phyloP scores from a whole-genome alignment of 768 basidiomycete species.

The Boletus fagicola region DNA sequence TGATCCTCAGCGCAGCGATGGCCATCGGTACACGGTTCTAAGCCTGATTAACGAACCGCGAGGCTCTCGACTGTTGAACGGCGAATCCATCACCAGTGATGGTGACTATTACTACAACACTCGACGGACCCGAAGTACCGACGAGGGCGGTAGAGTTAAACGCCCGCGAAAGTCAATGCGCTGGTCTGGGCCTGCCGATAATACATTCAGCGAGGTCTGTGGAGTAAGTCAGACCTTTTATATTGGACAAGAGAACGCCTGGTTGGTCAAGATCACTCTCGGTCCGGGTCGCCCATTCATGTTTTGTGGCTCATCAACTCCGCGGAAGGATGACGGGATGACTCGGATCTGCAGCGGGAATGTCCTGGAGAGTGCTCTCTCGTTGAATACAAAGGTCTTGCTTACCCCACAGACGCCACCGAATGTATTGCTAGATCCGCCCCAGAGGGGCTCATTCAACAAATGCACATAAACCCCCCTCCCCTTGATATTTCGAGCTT shows the following conservation, averaged over 20 bases:
- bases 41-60: background rate
- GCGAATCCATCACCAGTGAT: background rate
- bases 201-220: background rate
- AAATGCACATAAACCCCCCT: background rate
- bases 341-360: background rate
- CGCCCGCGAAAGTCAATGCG: background rate
- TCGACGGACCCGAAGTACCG: background rate
- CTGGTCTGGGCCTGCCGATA: no score
- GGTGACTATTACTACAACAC: background rate
- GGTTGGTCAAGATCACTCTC: background rate
- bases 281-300: background rate
- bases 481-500: accelerated
- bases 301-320: background rate
- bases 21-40: no score
- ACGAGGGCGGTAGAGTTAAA: background rate
- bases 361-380: background rate
- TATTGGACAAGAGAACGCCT: background rate
- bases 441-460: background rate
- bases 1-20: background rate
- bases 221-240: background rate
- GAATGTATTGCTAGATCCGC: slow-evolving; percentile 1
- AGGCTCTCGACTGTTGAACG: background rate
- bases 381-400: background rate
- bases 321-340: background rate
- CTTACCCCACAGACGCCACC: background rate